Percentiles rank a stretch among this genome's conserved stretches.
Conservation (phyloP, 306 rosid genomes). For the Castanospermum australe region DNA sequence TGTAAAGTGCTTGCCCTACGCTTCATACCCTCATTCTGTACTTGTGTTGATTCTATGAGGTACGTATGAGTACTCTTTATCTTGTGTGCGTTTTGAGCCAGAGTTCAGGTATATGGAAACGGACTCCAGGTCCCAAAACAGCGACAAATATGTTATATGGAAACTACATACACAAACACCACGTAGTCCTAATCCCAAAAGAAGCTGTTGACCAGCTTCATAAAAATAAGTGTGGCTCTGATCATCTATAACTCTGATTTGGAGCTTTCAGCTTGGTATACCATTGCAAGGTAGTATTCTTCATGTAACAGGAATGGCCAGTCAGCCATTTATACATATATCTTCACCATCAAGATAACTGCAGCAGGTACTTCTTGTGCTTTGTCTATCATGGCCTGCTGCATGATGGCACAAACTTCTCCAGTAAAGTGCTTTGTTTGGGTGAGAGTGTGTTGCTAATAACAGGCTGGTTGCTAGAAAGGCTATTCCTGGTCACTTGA, state of each 20-base stretch:
- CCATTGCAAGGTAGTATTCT: conserved; percentile 2
- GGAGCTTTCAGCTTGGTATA: not conserved
- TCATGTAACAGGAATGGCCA: not conserved
- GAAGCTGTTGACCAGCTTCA: not conserved
- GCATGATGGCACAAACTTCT: not conserved
- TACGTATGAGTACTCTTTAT: no score
- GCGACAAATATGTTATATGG: not conserved
- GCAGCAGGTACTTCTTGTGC: not conserved
- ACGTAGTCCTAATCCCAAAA: conserved; percentile 9
- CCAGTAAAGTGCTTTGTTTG: not conserved
- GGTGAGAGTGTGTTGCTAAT: not conserved
- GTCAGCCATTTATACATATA: conserved; percentile 2
- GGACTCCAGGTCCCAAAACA: no score
- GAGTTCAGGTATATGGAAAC: no score
- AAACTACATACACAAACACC: not conserved
- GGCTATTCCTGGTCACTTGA: not conserved
- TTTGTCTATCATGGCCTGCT: not conserved
- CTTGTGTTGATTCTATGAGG: no score
- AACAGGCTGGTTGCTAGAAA: conserved; percentile 5
- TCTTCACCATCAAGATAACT: not conserved
- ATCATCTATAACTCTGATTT: not conserved
- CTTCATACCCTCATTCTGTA: no score
- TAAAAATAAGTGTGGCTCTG: not conserved
- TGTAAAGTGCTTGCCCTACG: no score
- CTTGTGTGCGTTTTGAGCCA: no score